Conservation (phyloP, 495 filamentous ascomycete species). For the Elasticomyces elasticus region DNA sequence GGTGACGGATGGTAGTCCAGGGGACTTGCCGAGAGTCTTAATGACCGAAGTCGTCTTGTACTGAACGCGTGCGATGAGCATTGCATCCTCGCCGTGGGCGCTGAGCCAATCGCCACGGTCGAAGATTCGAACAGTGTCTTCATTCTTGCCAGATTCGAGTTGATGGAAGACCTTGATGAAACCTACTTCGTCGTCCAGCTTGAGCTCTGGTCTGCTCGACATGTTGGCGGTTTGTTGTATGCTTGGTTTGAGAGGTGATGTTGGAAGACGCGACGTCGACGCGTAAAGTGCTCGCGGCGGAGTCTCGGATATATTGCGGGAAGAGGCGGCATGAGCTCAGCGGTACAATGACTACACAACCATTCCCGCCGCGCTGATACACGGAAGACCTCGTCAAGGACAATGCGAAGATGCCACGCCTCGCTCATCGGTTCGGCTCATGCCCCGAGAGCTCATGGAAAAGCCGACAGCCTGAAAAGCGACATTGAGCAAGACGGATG, state of each 20-base stretch:
- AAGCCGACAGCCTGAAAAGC: too few species aligned
- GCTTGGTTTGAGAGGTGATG: neutral
- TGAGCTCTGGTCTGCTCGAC: conserved; percentile 63
- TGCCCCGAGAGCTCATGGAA: too few species aligned
- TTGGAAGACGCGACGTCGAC: neutral
- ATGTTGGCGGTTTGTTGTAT: neutral
- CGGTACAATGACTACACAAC: too few species aligned
- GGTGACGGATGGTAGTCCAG: conserved; percentile 81
- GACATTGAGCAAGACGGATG: too few species aligned
- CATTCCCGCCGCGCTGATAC: too few species aligned
- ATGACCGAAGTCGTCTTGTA: conserved; percentile 97
- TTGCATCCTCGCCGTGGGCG: conserved; percentile 82
- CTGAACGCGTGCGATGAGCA: conserved; percentile 85
- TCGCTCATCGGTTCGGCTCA: too few species aligned
- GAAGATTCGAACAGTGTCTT: conserved; percentile 77
- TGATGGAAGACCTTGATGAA: conserved; percentile 92
- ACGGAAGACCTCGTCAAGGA: too few species aligned
- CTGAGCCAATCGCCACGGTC: conserved; percentile 94
- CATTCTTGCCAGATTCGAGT: conserved; percentile 50
- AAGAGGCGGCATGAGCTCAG: too few species aligned
- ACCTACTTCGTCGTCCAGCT: conserved; percentile 91
- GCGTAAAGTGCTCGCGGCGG: neutral
- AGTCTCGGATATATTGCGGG: too few species aligned
- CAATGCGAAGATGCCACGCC: too few species aligned
- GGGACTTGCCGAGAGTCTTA: conserved; percentile 72